A percentile compares a stretch with the other conserved stretches of the same genome.
Evolutionary conservation across 2,329 filamentous ascomycete genomes (phyloP).

Genomic region (Colletotrichum echinochloae): DNA sequence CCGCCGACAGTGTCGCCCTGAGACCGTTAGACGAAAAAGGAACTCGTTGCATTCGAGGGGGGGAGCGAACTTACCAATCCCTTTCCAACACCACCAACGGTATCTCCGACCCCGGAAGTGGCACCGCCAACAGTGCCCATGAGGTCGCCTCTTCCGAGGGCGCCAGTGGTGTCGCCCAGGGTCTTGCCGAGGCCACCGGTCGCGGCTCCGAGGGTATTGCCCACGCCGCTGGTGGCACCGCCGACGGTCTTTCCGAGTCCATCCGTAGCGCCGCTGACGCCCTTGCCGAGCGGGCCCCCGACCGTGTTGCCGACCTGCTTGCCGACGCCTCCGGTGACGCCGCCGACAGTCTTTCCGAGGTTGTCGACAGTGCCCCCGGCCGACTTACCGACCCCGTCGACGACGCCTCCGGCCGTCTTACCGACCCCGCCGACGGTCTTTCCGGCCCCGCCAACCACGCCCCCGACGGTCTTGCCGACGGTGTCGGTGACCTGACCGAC

Average conservation of each 20-base stretch:
- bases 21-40: neutral
- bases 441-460: slow-evolving; percentile 20
- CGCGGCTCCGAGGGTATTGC: slow-evolving; percentile 30
- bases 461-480: slow-evolving; percentile 26
- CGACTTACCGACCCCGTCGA: slow-evolving; percentile 20
- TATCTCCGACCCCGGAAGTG: slow-evolving; percentile 28
- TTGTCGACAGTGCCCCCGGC: slow-evolving; percentile 18
- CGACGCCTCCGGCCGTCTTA: slow-evolving; percentile 5
- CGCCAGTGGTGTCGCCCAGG: slow-evolving; percentile 25
- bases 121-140: slow-evolving; percentile 31
- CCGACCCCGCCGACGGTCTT: slow-evolving; percentile 17
- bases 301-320: slow-evolving; percentile 24
- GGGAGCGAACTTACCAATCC: slow-evolving; percentile 21
- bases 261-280: slow-evolving; percentile 12
- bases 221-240: slow-evolving; percentile 23
- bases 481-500: slow-evolving; percentile 25
- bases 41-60: neutral
- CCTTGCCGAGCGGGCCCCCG: slow-evolving; percentile 24
- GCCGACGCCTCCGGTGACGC: slow-evolving; percentile 19
- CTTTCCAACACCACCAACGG: slow-evolving; percentile 36
- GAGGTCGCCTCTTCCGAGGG: slow-evolving; percentile 28
- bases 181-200: slow-evolving; percentile 32
- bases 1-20: slow-evolving; percentile 36
- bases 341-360: slow-evolving; percentile 18
- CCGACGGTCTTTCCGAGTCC: slow-evolving; percentile 28